Percentiles rank a stretch among this genome's conserved stretches.
phyloP scores from a whole-genome alignment of 2,329 filamentous ascomycete species.

The Camillea tinctor region DNA sequence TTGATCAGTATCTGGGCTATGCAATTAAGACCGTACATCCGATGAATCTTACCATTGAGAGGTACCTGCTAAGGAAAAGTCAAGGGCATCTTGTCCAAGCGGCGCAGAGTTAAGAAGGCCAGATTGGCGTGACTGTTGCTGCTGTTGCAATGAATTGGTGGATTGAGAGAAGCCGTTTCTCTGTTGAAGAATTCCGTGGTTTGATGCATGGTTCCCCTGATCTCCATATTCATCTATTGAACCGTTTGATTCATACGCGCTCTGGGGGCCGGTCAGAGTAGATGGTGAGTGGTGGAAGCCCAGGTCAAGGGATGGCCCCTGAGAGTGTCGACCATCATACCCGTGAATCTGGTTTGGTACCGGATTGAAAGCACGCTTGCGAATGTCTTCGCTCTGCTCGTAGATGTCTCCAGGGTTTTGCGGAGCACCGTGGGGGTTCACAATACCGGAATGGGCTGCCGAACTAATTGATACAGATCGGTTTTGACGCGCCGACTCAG shows the following conservation, averaged over 20 bases:
- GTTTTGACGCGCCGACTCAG: constrained; percentile 13
- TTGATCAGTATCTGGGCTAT: constrained; percentile 6
- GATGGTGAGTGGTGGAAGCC: constrained; percentile 9
- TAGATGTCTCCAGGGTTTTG: constrained; percentile 36
- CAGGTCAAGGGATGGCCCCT: constrained; percentile 10
- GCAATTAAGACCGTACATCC: neutral
- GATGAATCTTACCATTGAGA: constrained; percentile 28
- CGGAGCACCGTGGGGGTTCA: constrained; percentile 33
- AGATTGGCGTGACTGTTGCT: constrained; percentile 14
- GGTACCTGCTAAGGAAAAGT: constrained; percentile 23
- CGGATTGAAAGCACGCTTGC: constrained; percentile 24
- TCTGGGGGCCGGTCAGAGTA: constrained; percentile 11
- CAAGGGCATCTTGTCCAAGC: constrained; percentile 7
- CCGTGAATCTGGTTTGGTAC: constrained; percentile 16
- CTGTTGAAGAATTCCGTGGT: constrained; percentile 14
- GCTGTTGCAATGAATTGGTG: constrained; percentile 10
- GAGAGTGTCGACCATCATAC: constrained; percentile 17
- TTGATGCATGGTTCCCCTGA: constrained; percentile 10
- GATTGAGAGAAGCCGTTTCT: constrained; percentile 12
- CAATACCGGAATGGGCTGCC: constrained; percentile 14
- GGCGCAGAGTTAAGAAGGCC: constrained; percentile 8
- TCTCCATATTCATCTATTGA: constrained; percentile 20
- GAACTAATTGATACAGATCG: constrained; percentile 21
- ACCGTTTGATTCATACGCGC: constrained; percentile 21
- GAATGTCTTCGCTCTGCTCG: constrained; percentile 31